Conservation (phyloP, 371 early-diverging fungal genomes). For the Zychaea mexicana region DNA sequence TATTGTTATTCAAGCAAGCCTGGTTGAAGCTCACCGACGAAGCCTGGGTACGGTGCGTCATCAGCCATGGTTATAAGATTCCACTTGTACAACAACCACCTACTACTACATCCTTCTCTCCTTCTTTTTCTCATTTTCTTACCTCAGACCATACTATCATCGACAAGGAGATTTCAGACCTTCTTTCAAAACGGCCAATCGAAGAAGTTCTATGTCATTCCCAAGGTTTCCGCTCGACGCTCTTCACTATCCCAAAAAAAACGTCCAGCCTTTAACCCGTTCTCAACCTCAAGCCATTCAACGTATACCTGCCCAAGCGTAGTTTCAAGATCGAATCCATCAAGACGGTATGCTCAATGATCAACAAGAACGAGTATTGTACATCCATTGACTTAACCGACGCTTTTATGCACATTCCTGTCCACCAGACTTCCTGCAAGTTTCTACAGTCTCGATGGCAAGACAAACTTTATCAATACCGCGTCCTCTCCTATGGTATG, state of each 20-base stretch:
- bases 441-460: slow-evolving; percentile 27
- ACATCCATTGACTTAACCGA: slow-evolving; percentile 16
- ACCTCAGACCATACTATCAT: neutral
- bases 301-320: slow-evolving; percentile 7
- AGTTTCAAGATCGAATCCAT: slow-evolving; percentile 35
- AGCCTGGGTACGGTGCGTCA: neutral
- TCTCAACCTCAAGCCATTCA: slow-evolving; percentile 26
- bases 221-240: slow-evolving; percentile 12
- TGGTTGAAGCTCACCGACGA: neutral
- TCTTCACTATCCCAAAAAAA: slow-evolving; percentile 27
- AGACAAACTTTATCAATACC: slow-evolving; percentile 22
- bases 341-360: slow-evolving; percentile 16
- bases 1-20: too few relatives aligned
- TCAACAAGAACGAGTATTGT: slow-evolving; percentile 19
- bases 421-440: slow-evolving; percentile 6
- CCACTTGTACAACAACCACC: neutral
- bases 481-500: slow-evolving; percentile 35
- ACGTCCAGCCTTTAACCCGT: slow-evolving; percentile 19
- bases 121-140: neutral
- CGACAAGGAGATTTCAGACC: neutral
- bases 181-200: neutral
- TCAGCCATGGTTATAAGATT: neutral
- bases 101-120: neutral
- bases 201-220: neutral
- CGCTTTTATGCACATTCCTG: slow-evolving; percentile 13